phyloP scores from a whole-genome alignment of 2,329 filamentous ascomycete species.

The Ceratocystis albifundus region DNA sequence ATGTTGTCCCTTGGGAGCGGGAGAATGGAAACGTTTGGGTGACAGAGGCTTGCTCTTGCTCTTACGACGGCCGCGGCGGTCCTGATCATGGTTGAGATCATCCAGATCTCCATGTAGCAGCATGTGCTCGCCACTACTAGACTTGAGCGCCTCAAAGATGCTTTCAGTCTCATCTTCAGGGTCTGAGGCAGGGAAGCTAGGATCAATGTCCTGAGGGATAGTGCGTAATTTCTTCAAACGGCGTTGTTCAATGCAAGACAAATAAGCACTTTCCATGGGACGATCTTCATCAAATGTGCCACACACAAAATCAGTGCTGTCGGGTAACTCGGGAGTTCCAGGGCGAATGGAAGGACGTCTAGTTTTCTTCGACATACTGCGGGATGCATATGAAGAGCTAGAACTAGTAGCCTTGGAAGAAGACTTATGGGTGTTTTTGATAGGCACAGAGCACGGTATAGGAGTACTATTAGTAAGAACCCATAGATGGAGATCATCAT shows the following conservation, averaged over 20 bases:
- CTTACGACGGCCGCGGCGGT: slow-evolving; percentile 35
- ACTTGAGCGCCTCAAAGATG: slow-evolving; percentile 39
- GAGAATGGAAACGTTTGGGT: slow-evolving; percentile 36
- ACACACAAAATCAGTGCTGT: slow-evolving; percentile 98
- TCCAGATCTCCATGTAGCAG: slow-evolving; percentile 58
- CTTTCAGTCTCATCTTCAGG: slow-evolving; percentile 74
- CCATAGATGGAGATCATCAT: slow-evolving; percentile 52
- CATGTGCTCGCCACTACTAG: slow-evolving; percentile 18
- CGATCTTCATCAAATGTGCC: slow-evolving; percentile 93
- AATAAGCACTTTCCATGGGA: slow-evolving; percentile 85
- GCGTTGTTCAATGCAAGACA: slow-evolving; percentile 70
- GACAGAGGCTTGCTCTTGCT: slow-evolving; percentile 42
- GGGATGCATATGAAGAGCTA: slow-evolving; percentile 49
- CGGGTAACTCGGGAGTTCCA: slow-evolving; percentile 71
- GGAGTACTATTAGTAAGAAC: slow-evolving; percentile 37
- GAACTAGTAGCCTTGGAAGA: slow-evolving; percentile 30
- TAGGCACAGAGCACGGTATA: slow-evolving; percentile 10
- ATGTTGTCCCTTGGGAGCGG: slow-evolving; percentile 32
- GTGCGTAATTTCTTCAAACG: slow-evolving; percentile 68
- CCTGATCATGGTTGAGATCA: slow-evolving; percentile 46
- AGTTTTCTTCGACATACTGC: slow-evolving; percentile 31
- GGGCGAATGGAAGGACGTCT: slow-evolving; percentile 47
- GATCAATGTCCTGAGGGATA: slow-evolving; percentile 94
- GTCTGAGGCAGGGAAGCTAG: slow-evolving; percentile 91
- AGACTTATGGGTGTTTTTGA: slow-evolving; percentile 4